These are phyloP conservation scores for Cubamyces lactineus DNA, from an alignment of 768 basidiomycete species.

Conservation along the genomic window DNA sequence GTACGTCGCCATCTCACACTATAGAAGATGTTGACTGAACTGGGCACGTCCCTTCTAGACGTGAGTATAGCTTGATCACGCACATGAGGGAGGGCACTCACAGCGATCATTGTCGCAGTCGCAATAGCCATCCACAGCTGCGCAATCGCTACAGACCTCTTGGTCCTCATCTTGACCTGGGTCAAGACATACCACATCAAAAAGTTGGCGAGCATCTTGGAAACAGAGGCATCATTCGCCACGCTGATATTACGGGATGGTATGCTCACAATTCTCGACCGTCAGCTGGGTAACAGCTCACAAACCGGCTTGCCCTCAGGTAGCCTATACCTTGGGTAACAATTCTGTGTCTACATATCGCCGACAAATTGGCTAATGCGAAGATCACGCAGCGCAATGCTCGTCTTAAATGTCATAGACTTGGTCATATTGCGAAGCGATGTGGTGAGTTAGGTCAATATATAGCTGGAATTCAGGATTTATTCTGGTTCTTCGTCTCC, in stretches of 20 bases:
- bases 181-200: slow-evolving; percentile 18
- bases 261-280: not conserved
- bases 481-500: too few species aligned
- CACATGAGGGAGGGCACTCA: not conserved
- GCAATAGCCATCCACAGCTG: slow-evolving; percentile 7
- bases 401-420: slow-evolving; percentile 13
- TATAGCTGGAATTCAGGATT: not conserved
- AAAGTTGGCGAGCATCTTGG: not conserved
- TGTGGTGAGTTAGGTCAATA: not conserved
- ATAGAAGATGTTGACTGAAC: not conserved
- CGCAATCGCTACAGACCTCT: slow-evolving; percentile 13
- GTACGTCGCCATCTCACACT: not conserved
- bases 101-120: not conserved
- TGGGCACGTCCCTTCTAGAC: not conserved
- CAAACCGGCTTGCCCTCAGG: not conserved
- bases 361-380: not conserved
- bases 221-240: slow-evolving; percentile 6
- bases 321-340: slow-evolving; percentile 10
- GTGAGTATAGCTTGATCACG: not conserved
- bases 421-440: slow-evolving; percentile 4
- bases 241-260: slow-evolving; percentile 20
- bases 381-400: slow-evolving; percentile 1
- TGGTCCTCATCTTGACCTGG: slow-evolving; percentile 26
- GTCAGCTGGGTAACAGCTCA: not conserved
- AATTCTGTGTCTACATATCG: not conserved